Conservation (phyloP, 2,329 filamentous ascomycete species). For the Trichoderma simmonsii region DNA sequence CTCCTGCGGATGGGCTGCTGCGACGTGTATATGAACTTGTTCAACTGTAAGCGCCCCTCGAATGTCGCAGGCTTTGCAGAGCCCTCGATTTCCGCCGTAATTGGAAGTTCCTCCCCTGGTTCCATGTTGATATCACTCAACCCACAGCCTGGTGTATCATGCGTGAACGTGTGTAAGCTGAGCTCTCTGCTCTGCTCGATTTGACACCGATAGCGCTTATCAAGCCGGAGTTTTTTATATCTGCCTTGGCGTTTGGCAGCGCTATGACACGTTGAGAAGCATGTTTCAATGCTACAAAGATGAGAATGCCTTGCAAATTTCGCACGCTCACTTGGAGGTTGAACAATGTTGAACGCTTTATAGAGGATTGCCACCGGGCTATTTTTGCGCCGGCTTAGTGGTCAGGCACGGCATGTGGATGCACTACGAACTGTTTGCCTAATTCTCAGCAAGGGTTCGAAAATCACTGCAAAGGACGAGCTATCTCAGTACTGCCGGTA, state of each 20-base stretch:
- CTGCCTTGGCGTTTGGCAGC: not conserved
- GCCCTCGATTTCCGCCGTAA: not conserved
- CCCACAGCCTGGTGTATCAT: not conserved
- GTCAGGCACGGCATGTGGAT: not conserved
- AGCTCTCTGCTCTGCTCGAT: not conserved
- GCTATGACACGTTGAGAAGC: not conserved
- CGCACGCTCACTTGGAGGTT: not conserved
- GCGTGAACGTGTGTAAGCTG: slow-evolving; percentile 16
- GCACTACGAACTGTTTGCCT: not conserved
- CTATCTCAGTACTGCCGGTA: not conserved
- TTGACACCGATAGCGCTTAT: not conserved
- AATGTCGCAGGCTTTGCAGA: slow-evolving; percentile 37
- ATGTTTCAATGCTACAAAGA: not conserved
- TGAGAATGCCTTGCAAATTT: not conserved
- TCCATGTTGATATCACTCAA: not conserved
- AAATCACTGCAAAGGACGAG: not conserved
- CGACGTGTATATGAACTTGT: slow-evolving; percentile 41
- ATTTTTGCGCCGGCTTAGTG: slow-evolving; percentile 3
- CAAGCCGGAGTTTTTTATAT: not conserved
- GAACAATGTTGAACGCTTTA: not conserved
- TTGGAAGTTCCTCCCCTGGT: not conserved
- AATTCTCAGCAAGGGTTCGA: not conserved
- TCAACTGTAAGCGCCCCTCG: slow-evolving; percentile 42
- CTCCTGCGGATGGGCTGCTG: slow-evolving; percentile 31
- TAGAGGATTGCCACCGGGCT: not conserved